Evolutionary conservation across 768 basidiomycete species (phyloP), one percentile per base, ranked within the genome.

Genomic region (Paxillus ammoniavirescens): DNA sequence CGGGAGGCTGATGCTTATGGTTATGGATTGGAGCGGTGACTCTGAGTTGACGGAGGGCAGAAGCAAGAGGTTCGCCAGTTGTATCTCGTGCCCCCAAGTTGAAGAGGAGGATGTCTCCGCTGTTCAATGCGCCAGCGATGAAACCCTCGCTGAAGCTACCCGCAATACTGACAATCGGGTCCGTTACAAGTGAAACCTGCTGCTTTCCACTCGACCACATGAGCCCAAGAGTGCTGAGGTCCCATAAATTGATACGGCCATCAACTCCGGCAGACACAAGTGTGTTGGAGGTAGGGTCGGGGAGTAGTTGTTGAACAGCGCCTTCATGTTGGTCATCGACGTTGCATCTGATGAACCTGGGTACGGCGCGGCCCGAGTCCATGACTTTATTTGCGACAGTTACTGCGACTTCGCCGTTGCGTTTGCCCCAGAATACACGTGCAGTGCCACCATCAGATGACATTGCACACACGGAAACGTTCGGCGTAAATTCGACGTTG

Each of bases 241-340:
- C 79, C 91, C 91, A 93, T 3, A 93, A 56, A 65, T 91, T 93
- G 58, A 89, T 77, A 21, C 72, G 69, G 0, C 89, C 89, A 58
- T 92, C 89, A 1, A 72, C 64, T 5, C 80, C 82, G 1, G 73
- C 83, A 5, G 83, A 86, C 36, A 82, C 68, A 37, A 82, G 76
- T 1, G 62, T 62, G 7, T 62, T 57, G 1, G 63, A 65, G 14
- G 43, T 55, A 15, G 69, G 65, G 54, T 79, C 77, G 77, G 85
- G 89, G 4, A 76, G 63, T 5, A 81, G 74, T 54, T 85, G 79
- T 9, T 75, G 61, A 4, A 92, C 83, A 0, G 71, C 64, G 6
- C 82, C 84, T n/a, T 76, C 73, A 56, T 93, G 91, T 47, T 81
- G 75, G 35, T 92, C 87, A 5, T 64, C 62, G n/a, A 81, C 71